Evolutionary conservation across 1,139 yeast species (phyloP).

Genomic region (Suhomyces panamericanus): DNA sequence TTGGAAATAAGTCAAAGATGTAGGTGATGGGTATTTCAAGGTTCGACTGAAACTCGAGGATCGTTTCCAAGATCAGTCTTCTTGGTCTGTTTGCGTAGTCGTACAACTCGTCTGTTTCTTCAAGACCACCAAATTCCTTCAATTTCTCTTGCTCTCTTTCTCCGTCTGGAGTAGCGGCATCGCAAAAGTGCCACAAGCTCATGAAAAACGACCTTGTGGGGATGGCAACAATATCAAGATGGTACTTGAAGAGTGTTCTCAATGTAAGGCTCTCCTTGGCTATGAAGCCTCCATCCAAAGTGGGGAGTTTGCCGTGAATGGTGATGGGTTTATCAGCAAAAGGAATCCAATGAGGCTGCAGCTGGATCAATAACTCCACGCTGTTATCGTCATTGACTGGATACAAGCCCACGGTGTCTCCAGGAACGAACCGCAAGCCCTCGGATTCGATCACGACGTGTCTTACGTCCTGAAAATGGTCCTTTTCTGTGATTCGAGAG

Average conservation of each 20-base stretch:
- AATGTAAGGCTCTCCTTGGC: constrained; percentile 53
- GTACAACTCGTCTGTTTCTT: constrained; percentile 76
- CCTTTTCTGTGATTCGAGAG: constrained; percentile 58
- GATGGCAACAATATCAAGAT: constrained; percentile 76
- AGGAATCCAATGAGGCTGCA: constrained; percentile 70
- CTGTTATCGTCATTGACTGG: constrained; percentile 67
- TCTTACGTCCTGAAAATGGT: constrained; percentile 91
- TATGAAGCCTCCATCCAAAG: constrained; percentile 61
- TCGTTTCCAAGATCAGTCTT: constrained; percentile 79
- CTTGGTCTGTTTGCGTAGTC: constrained; percentile 91
- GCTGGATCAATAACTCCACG: constrained; percentile 64
- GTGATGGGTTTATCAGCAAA: constrained; percentile 59
- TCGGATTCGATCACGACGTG: constrained; percentile 48
- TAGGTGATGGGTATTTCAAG: constrained; percentile 73
- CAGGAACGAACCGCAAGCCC: constrained; percentile 55
- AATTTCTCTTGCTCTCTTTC: constrained; percentile 71
- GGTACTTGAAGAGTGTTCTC: constrained; percentile 71
- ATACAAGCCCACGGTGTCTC: constrained; percentile 77
- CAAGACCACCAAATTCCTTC: constrained; percentile 69
- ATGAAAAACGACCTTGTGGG: constrained; percentile 84
- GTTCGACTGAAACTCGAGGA: constrained; percentile 72
- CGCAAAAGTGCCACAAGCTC: constrained; percentile 70
- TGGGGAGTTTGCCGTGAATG: constrained; percentile 30
- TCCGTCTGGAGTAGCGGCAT: constrained; percentile 46
- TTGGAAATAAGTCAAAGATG: constrained; percentile 74